A percentile compares a stretch with the other conserved stretches of the same genome.
Evolutionary conservation across 169 alveolate genomes (phyloP).

Genomic region (Cryptosporidium viatorum): DNA sequence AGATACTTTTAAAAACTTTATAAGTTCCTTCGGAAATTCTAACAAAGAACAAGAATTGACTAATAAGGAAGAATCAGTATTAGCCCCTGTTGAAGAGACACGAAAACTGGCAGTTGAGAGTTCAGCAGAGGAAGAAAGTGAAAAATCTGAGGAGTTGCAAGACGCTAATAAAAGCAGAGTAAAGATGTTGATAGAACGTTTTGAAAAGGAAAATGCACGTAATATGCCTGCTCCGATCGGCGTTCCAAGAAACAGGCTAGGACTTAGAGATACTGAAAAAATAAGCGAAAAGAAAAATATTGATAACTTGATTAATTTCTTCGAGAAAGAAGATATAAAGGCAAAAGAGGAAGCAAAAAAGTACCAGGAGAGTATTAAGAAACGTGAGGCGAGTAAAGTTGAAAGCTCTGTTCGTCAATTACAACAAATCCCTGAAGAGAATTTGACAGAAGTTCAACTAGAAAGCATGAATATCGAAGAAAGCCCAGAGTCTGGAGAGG

Average conservation of each 20-base stretch:
- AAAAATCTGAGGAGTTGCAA: neutral
- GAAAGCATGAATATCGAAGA: neutral
- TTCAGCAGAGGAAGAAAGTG: neutral
- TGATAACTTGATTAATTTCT: slow-evolving; percentile 37
- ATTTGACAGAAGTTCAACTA: neutral
- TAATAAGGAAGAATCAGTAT: neutral
- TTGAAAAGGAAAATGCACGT: slow-evolving; percentile 24
- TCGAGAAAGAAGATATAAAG: slow-evolving; percentile 26
- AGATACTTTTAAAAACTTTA: slow-evolving; percentile 19
- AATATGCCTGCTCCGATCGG: neutral
- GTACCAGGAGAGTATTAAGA: neutral
- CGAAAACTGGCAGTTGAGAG: neutral
- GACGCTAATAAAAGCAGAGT: slow-evolving; percentile 22
- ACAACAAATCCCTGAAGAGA: neutral
- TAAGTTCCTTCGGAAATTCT: neutral
- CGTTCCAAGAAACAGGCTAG: slow-evolving; percentile 25
- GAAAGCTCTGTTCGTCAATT: neutral
- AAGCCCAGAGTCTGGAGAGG: slow-evolving; percentile 11
- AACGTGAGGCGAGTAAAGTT: neutral
- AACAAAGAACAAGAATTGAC: neutral
- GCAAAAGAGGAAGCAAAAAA: slow-evolving; percentile 12
- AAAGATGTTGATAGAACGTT: slow-evolving; percentile 23
- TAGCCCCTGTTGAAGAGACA: neutral
- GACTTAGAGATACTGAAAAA: slow-evolving; percentile 2
- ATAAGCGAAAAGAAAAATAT: slow-evolving; percentile 6